Evolutionary conservation across 139 green algal genomes (phyloP), one percentile per base, ranked within the genome.

Genomic region (Haematococcus lacustris): DNA sequence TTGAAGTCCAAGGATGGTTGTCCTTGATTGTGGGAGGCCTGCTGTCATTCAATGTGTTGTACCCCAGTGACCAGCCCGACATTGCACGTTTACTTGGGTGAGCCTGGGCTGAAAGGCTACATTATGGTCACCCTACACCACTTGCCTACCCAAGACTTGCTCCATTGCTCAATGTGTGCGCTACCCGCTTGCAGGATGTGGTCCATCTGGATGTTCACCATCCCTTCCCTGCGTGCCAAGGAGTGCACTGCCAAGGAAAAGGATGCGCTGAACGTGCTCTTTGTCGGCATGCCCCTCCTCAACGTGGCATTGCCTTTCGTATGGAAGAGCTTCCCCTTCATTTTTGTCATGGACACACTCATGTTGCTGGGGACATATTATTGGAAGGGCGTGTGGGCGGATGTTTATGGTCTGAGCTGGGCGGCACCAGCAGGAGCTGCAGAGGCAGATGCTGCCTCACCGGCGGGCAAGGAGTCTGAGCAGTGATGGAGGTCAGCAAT

Each of bases 131-230:
- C 51, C 9, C 25, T 23, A 63, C 28, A 32, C 9, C 5, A 41
- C 28, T 73, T 25, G 7, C 7, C 5, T 73, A 26, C n/a, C n/a
- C n/a, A n/a, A n/a, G n/a, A n/a, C n/a, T n/a, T n/a, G n/a, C n/a
- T n/a, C n/a, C n/a, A n/a, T n/a, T 28, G 13, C 4, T 17, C 39
- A 59, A 57, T 13, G 13, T 57, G 17, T 57, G 47, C 47, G 13
- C 47, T 57, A n/a, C 13, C 47, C 13, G 51, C 40, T 3, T 71
- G 71, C 83, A 94, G 89, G 70, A 98, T 98, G 94, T 98, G 94
- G 93, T 90, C 80, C 38, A 85, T 97, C 68, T 98, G 92, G 94
- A 97, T 98, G 91, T 96, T 98, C 81, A 95, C 91, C 6, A 87
- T 99, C 50, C 95, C 94, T 0, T 91, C 88, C 0, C 82, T 98